Evolutionary conservation across 108 stramenopile genomes (phyloP).

Genomic region (Ochromonas danica): DNA sequence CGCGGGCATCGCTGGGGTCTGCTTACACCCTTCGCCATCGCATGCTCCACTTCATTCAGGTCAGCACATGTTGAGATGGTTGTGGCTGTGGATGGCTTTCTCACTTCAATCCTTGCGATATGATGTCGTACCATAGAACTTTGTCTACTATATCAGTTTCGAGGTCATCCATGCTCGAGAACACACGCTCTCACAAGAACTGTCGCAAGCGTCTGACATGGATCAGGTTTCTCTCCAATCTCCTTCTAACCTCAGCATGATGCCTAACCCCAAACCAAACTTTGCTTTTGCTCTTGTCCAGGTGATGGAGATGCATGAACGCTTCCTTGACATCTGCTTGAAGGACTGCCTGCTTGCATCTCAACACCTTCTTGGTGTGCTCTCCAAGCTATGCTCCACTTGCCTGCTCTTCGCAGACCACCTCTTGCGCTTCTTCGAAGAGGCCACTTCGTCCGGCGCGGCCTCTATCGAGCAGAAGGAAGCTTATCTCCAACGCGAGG

Average conservation of each 20-base stretch:
- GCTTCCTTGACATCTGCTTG: slow-evolving; percentile 76
- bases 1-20: slow-evolving; percentile 68
- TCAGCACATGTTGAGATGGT: no score
- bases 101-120: no score
- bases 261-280: no score
- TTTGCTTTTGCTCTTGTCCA: no score
- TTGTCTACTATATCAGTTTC: slow-evolving; percentile 92
- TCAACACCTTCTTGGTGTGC: slow-evolving; percentile 64
- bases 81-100: no score
- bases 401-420: slow-evolving; percentile 57
- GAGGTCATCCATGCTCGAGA: slow-evolving; percentile 75
- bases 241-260: no score
- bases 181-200: slow-evolving; percentile 65
- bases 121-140: no score
- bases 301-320: slow-evolving; percentile 71
- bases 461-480: background rate
- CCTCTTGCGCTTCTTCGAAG: slow-evolving; percentile 22
- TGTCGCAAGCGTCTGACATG: slow-evolving; percentile 59
- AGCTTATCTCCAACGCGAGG: slow-evolving; percentile 31
- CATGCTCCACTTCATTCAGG: slow-evolving; percentile 96
- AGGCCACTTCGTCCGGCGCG: background rate
- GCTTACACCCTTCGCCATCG: slow-evolving; percentile 78
- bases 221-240: slow-evolving; percentile 67
- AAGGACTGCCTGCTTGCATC: slow-evolving; percentile 89
- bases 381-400: slow-evolving; percentile 52